Conservation (phyloP, 441 rosid species). For the Croton setiger region DNA sequence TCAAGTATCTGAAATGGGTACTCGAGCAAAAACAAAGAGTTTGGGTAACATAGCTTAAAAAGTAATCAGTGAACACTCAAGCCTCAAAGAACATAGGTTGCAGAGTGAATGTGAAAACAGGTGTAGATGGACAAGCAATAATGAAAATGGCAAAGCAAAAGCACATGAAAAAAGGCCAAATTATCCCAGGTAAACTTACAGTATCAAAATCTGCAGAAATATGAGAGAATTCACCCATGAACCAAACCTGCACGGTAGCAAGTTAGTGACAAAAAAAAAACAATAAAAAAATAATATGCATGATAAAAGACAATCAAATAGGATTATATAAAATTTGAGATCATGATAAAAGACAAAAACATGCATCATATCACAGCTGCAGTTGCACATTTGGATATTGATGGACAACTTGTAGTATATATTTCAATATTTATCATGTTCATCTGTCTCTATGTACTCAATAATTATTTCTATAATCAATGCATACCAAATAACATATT, state of each 20-base stretch:
- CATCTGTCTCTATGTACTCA: not conserved
- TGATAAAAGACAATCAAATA: not conserved
- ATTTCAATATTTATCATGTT: not conserved
- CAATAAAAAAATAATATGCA: not conserved
- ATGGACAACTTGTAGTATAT: not conserved
- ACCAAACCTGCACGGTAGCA: slow-evolving; percentile 57
- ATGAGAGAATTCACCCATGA: slow-evolving; percentile 91
- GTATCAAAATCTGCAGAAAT: slow-evolving; percentile 75
- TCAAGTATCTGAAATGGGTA: too few relatives aligned
- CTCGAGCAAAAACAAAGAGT: too few relatives aligned
- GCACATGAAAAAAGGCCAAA: not conserved
- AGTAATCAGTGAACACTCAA: too few relatives aligned
- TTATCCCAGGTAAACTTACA: slow-evolving; percentile 43
- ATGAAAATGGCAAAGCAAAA: not conserved
- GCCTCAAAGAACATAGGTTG: not conserved
- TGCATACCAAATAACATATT: too few relatives aligned
- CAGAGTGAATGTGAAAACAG: not conserved
- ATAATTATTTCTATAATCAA: too few relatives aligned
- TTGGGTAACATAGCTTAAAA: not conserved
- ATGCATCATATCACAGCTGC: not conserved
- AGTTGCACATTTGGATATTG: not conserved
- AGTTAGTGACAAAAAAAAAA: not conserved
- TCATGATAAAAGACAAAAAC: too few relatives aligned
- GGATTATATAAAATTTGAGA: not conserved
- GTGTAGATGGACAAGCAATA: not conserved